Percentiles rank a stretch among this genome's conserved stretches.
Conservation (phyloP, 495 filamentous ascomycete genomes). For the Schizothecium vesticola region DNA sequence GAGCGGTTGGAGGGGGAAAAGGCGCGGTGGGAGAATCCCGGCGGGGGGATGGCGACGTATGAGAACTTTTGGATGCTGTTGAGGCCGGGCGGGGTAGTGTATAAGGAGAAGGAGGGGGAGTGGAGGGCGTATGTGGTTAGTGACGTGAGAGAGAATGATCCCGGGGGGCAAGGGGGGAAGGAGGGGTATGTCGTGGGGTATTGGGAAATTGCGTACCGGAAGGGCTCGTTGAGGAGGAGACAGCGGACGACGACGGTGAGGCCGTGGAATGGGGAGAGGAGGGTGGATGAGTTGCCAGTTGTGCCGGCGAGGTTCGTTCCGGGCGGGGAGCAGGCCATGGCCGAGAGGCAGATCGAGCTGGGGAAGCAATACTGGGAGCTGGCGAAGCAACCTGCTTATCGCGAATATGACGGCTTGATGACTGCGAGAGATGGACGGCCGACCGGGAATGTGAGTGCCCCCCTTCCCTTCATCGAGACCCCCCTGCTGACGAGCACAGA, state of each 20-base stretch:
- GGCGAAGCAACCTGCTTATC: conserved; percentile 31
- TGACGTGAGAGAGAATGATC: conserved; percentile 6
- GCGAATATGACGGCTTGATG: conserved; percentile 32
- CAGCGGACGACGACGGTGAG: conserved; percentile 26
- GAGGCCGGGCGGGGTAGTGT: conserved; percentile 34
- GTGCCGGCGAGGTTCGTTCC: conserved; percentile 32
- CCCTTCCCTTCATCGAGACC: not conserved
- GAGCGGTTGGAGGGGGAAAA: conserved; percentile 29
- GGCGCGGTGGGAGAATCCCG: conserved; percentile 21
- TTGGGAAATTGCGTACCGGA: conserved; percentile 32
- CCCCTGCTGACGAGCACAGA: conserved; percentile 11
- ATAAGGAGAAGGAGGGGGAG: conserved; percentile 23
- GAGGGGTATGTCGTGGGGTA: conserved; percentile 22
- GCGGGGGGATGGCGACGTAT: conserved; percentile 29
- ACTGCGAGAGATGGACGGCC: conserved; percentile 4
- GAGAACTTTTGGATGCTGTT: conserved; percentile 34
- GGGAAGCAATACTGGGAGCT: conserved; percentile 38
- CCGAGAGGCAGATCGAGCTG: conserved; percentile 26
- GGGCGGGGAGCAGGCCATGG: conserved; percentile 17
- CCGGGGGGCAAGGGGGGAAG: not conserved
- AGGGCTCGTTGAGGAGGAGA: conserved; percentile 22
- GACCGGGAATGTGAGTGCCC: conserved; percentile 2
- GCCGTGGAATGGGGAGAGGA: conserved; percentile 32
- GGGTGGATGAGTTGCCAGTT: conserved; percentile 26
- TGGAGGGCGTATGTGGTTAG: conserved; percentile 32